These are phyloP conservation scores for Ustilaginoidea virens DNA, from an alignment of 2,329 filamentous ascomycete species.

Conservation along the genomic window DNA sequence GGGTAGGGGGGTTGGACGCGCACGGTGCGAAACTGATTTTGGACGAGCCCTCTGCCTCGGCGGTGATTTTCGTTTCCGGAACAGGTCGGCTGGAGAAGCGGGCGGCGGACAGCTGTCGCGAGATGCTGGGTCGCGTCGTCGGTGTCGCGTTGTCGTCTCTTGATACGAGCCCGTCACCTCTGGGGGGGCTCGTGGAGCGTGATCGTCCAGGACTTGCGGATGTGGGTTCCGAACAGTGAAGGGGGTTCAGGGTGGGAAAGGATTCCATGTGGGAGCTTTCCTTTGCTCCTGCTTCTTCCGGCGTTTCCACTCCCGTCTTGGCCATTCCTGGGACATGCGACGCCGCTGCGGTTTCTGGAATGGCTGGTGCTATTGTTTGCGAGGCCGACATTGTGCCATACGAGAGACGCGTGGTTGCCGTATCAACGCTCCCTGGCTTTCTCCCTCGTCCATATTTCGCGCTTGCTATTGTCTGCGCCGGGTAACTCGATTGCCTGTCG, in stretches of 20 bases:
- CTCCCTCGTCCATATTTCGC: too few species aligned
- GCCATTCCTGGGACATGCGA: constrained; percentile 5
- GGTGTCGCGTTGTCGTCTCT: constrained; percentile 11
- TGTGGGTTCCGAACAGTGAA: constrained; percentile 5
- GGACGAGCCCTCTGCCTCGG: constrained; percentile 42
- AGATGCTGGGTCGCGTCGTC: constrained; percentile 28
- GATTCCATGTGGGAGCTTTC: constrained; percentile 5
- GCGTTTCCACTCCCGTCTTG: constrained; percentile 2
- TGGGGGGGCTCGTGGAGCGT: constrained; percentile 12
- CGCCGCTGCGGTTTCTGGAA: constrained; percentile 2
- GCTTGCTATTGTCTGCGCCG: background rate
- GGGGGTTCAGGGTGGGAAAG: constrained; percentile 10
- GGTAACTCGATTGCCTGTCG: background rate
- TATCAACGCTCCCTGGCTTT: constrained; percentile 5
- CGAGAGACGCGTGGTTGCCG: constrained; percentile 8
- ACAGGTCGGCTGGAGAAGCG: constrained; percentile 61
- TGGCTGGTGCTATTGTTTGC: constrained; percentile 6
- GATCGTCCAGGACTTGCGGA: constrained; percentile 7
- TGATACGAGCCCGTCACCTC: constrained; percentile 3
- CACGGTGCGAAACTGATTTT: constrained; percentile 52
- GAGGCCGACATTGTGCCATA: constrained; percentile 19
- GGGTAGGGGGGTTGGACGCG: constrained; percentile 9
- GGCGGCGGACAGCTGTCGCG: constrained; percentile 35
- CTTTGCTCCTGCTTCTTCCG: background rate
- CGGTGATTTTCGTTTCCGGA: constrained; percentile 51